These are phyloP conservation scores for Multifurca ochricompacta DNA, from an alignment of 768 basidiomycete genomes.

Conservation along the genomic window DNA sequence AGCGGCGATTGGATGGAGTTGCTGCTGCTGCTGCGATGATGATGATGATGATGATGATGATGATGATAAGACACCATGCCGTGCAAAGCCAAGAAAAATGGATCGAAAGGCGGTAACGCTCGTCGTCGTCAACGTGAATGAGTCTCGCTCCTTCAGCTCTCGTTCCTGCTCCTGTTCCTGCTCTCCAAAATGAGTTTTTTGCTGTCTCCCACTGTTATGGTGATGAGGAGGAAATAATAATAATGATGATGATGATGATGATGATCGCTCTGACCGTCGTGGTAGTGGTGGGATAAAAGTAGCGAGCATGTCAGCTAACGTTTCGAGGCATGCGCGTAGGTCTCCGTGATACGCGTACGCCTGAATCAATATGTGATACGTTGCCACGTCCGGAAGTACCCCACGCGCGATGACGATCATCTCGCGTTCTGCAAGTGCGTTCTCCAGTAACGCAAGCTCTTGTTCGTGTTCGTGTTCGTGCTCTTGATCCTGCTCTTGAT, in stretches of 20 bases:
- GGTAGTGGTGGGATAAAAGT: no score
- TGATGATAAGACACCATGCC: constrained; percentile 37
- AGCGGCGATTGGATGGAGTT: no score
- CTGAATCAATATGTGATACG: constrained; percentile 65
- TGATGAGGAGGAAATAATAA: no score
- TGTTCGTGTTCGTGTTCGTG: constrained; percentile 28
- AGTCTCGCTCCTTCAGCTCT: no score
- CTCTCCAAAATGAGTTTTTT: no score
- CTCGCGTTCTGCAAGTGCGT: constrained; percentile 36
- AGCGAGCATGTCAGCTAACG: constrained; percentile 62
- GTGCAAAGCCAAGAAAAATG: constrained; percentile 68
- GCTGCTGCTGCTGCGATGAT: background rate
- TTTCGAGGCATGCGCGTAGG: constrained; percentile 43
- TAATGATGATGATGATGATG: no score
- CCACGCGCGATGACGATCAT: constrained; percentile 36
- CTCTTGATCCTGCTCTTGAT: constrained; percentile 28
- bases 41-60: background rate
- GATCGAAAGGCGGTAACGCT: constrained; percentile 48
- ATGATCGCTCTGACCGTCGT: no score
- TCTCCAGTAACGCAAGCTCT: constrained; percentile 27
- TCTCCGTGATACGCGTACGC: constrained; percentile 64
- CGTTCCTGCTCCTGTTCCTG: constrained; percentile 28
- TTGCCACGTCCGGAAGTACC: constrained; percentile 53
- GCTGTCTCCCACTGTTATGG: no score
- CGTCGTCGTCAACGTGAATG: no score